Percentiles rank a stretch among this genome's conserved stretches.
Evolutionary conservation across 2,329 filamentous ascomycete species (phyloP).

Genomic region (Arthrobotrys megalospora): DNA sequence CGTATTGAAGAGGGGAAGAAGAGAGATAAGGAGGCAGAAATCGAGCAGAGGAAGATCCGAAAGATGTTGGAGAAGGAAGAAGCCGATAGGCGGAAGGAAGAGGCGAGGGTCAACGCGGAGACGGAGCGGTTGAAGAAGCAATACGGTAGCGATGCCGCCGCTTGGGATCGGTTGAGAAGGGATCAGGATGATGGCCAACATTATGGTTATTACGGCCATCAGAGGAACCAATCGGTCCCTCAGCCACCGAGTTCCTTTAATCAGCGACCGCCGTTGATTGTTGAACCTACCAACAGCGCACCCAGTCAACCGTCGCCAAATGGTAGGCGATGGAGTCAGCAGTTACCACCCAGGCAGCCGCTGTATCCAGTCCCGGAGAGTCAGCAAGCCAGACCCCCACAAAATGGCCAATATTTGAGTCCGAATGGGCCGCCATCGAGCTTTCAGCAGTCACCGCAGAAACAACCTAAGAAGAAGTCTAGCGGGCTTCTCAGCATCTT

Average conservation of each 20-base stretch:
- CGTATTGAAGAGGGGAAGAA: constrained; percentile 66
- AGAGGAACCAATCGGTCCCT: constrained; percentile 40
- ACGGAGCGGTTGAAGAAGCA: constrained; percentile 76
- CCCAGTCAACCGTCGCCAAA: neutral
- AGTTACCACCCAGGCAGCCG: constrained; percentile 50
- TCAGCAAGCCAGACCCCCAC: constrained; percentile 48
- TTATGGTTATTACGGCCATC: constrained; percentile 42
- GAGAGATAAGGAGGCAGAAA: constrained; percentile 64
- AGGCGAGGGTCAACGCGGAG: constrained; percentile 79
- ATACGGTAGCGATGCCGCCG: constrained; percentile 59
- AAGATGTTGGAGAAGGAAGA: constrained; percentile 63
- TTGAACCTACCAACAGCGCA: constrained; percentile 29
- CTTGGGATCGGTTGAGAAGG: constrained; percentile 46
- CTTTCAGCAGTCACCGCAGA: constrained; percentile 30
- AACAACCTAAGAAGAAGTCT: constrained; percentile 44
- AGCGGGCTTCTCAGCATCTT: constrained; percentile 50
- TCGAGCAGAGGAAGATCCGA: constrained; percentile 61
- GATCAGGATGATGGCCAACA: constrained; percentile 17
- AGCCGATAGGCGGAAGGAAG: constrained; percentile 68
- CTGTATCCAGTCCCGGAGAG: constrained; percentile 50
- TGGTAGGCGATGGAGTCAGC: constrained; percentile 44
- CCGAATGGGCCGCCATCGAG: constrained; percentile 29
- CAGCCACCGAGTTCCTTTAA: constrained; percentile 40
- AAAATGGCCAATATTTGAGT: constrained; percentile 33
- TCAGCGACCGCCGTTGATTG: constrained; percentile 43